Percentiles rank a stretch among this genome's conserved stretches.
Evolutionary conservation across 2,329 filamentous ascomycete species (phyloP).

Genomic region (Fusarium mangiferae): DNA sequence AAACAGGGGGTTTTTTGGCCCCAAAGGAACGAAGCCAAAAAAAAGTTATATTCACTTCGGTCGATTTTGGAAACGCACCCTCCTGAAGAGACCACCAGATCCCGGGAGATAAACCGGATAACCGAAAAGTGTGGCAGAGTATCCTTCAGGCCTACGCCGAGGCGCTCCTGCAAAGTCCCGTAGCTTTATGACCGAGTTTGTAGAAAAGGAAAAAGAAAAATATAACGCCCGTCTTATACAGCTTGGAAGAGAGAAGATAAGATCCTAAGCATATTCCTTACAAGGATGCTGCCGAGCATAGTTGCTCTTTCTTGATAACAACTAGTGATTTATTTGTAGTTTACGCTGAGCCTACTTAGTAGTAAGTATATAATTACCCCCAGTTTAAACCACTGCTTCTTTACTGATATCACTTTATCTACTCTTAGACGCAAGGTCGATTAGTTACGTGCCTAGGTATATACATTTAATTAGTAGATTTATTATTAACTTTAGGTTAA

Average conservation of each 20-base stretch:
- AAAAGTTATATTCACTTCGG: background rate
- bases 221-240: accelerated
- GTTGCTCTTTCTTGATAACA: background rate
- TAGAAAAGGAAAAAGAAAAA: background rate
- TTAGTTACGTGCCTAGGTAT: too few relatives aligned
- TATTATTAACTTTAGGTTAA: too few relatives aligned
- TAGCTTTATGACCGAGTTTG: too few relatives aligned
- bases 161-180: too few relatives aligned
- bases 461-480: too few relatives aligned
- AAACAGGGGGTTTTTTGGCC: background rate
- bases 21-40: accelerated
- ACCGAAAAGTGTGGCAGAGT: background rate
- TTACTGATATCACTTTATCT: too few relatives aligned
- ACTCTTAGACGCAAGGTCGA: too few relatives aligned
- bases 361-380: background rate
- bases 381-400: too few relatives aligned
- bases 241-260: background rate
- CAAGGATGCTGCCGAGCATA: background rate
- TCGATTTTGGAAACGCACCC: background rate
- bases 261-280: background rate
- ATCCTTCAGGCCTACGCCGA: background rate
- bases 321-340: background rate
- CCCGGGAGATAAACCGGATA: background rate
- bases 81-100: background rate
- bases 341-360: background rate